Evolutionary conservation across 331 rosid species (phyloP).

Genomic region (Prunus yedoensis): DNA sequence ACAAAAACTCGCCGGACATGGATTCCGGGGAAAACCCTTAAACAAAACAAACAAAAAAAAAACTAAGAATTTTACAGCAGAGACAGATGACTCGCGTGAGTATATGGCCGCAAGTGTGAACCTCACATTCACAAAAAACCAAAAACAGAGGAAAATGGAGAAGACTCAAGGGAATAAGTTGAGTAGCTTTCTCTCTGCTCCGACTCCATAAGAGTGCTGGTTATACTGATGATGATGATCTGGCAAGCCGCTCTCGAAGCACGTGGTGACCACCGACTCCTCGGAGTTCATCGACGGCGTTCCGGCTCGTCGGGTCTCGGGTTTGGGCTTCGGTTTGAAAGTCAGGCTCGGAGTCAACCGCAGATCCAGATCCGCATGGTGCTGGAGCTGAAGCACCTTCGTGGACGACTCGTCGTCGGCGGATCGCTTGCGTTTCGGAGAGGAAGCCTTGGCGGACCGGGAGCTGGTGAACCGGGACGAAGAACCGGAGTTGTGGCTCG

Average conservation of each 20-base stretch:
- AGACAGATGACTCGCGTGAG: neutral
- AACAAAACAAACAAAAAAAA: neutral
- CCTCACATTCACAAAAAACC: conserved; percentile 30
- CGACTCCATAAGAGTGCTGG: conserved; percentile 13
- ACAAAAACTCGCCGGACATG: conserved; percentile 68
- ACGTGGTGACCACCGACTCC: conserved; percentile 74
- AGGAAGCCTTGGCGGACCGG: conserved; percentile 30
- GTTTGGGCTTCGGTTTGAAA: conserved; percentile 36
- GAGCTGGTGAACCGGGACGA: conserved; percentile 47
- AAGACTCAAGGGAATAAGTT: conserved; percentile 59
- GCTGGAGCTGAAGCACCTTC: conserved; percentile 20
- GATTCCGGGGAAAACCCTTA: conserved; percentile 26
- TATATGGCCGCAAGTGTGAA: conserved; percentile 25
- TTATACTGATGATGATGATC: conserved; percentile 26
- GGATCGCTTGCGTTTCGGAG: conserved; percentile 57
- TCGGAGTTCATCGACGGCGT: conserved; percentile 91
- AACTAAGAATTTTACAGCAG: conserved; percentile 22
- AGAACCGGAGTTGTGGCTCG: conserved; percentile 26
- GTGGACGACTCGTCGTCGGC: conserved; percentile 28
- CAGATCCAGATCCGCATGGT: conserved; percentile 65
- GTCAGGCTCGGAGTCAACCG: conserved; percentile 52
- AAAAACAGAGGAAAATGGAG: neutral
- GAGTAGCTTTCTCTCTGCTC: conserved; percentile 55
- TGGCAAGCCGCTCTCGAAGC: conserved; percentile 57
- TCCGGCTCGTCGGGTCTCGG: conserved; percentile 57